Evolutionary conservation across 768 basidiomycete genomes (phyloP), one percentile per base, ranked within the genome.

Genomic region (Mycena indigotica): DNA sequence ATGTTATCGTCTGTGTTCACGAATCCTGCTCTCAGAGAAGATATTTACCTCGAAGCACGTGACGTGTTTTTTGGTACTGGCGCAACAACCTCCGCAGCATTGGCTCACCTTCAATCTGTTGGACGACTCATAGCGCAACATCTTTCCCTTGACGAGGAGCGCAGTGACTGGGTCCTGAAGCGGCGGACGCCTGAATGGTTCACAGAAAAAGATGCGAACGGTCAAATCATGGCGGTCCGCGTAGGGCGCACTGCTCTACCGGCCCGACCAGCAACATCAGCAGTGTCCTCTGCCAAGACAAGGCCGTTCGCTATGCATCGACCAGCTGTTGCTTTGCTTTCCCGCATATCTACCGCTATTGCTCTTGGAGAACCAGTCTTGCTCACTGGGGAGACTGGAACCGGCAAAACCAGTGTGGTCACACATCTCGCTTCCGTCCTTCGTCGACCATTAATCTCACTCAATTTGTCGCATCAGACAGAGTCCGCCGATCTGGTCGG

Each of bases 361-460:
- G 78, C 86, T 0, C 76, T 89, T 45, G 73, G 73, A 15, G 97
- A 99, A 67, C 94, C 97, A 4, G 78, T 95, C 4, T 81, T 99
- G 6, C 81, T 99, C 24, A 94, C 95, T 0, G 97, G 97, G 45
- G 97, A 99, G 76, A 99, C 97, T 2, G 97, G 97, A n/a, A 99
- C 97, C 1, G 97, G 97, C 15, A 99, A 99, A 73, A 99, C 97
- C 0, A 95, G 95, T 52, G 83, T 86, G 19, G 84, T 99, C 16
- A 91, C 94, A 2, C 86, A 97, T 66, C 80, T 98, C 28, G 89
- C 97, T 12, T 80, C 86, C 2, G 72, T 91, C n/a, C 80, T 97
- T 26, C 81, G 80, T 5, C 83, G 84, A 12, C 85, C 87, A 0
- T 81, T 99, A 29, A 82, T 93, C 53, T 93, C 95, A 0, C 81